Evolutionary conservation across 441 rosid species (phyloP).

Genomic region (Adansonia madagascariensis): DNA sequence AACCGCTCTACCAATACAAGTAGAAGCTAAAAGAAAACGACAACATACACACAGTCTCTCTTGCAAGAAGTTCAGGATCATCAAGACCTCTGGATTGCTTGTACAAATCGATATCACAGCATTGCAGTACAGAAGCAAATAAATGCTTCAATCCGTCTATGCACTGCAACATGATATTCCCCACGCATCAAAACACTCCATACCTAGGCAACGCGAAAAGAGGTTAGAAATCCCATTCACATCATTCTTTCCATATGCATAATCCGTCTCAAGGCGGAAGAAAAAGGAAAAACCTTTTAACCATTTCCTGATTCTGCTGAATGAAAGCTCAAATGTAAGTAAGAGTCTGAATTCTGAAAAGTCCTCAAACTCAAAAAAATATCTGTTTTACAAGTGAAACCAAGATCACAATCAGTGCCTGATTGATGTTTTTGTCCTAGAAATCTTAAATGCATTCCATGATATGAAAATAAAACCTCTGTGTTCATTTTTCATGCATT

Average conservation of each 20-base stretch:
- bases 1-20: slow-evolving; percentile 12
- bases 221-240: slow-evolving; percentile 11
- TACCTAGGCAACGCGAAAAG: slow-evolving; percentile 49
- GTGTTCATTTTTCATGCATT: slow-evolving; percentile 3
- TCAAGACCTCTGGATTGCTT: slow-evolving; percentile 77
- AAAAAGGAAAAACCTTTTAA: slow-evolving; percentile 24
- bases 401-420: neutral
- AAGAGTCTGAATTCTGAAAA: neutral
- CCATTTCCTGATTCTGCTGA: slow-evolving; percentile 29
- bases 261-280: neutral
- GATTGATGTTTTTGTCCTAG: neutral
- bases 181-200: slow-evolving; percentile 70
- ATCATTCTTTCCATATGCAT: neutral
- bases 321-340: neutral
- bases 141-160: slow-evolving; percentile 69
- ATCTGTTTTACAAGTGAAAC: slow-evolving; percentile 3
- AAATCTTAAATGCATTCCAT: neutral
- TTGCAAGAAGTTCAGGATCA: slow-evolving; percentile 89
- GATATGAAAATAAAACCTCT: neutral
- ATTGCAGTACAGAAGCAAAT: slow-evolving; percentile 60
- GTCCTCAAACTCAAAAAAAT: neutral
- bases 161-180: slow-evolving; percentile 86
- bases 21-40: slow-evolving; percentile 20
- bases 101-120: slow-evolving; percentile 79
- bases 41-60: slow-evolving; percentile 93